phyloP scores from a whole-genome alignment of 1,284 basidiomycete genomes.

The Ustilago crameri region DNA sequence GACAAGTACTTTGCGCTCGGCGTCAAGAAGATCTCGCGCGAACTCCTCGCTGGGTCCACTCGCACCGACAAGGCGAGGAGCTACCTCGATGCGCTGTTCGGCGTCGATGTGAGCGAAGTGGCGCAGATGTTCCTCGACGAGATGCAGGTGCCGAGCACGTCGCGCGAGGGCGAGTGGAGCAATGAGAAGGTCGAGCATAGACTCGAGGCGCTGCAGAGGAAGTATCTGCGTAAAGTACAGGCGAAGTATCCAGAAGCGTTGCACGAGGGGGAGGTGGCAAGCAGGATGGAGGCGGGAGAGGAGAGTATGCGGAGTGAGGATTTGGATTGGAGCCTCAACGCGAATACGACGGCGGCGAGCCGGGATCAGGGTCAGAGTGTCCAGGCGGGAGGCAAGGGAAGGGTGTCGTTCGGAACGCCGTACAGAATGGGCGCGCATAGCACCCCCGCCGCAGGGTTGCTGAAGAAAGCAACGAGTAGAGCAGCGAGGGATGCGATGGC shows the following conservation, averaged over 20 bases:
- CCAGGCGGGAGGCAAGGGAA: not conserved
- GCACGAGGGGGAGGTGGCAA: not conserved
- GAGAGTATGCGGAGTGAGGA: constrained; percentile 32
- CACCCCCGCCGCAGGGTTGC: constrained; percentile 30
- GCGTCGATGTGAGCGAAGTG: constrained; percentile 4
- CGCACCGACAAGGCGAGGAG: constrained; percentile 1
- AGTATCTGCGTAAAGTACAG: constrained; percentile 34
- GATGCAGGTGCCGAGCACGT: constrained; percentile 3
- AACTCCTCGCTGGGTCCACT: not conserved
- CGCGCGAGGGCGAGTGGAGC: constrained; percentile 22
- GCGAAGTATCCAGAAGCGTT: constrained; percentile 18
- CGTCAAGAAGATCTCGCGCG: constrained; percentile 20
- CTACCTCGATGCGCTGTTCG: constrained; percentile 23
- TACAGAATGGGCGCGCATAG: constrained; percentile 44
- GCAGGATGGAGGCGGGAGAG: not conserved
- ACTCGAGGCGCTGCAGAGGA: constrained; percentile 35
- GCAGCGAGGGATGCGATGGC: constrained; percentile 7
- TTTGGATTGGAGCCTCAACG: constrained; percentile 40
- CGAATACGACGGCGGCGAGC: constrained; percentile 10
- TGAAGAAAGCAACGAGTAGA: constrained; percentile 17
- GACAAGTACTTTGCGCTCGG: constrained; percentile 42
- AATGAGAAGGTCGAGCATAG: constrained; percentile 21
- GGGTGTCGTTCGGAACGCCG: constrained; percentile 47
- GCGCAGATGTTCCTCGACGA: constrained; percentile 22
- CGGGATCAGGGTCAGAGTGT: not conserved